Conservation (phyloP, 139 green algal species). For the Auxenochlorella protothecoides region DNA sequence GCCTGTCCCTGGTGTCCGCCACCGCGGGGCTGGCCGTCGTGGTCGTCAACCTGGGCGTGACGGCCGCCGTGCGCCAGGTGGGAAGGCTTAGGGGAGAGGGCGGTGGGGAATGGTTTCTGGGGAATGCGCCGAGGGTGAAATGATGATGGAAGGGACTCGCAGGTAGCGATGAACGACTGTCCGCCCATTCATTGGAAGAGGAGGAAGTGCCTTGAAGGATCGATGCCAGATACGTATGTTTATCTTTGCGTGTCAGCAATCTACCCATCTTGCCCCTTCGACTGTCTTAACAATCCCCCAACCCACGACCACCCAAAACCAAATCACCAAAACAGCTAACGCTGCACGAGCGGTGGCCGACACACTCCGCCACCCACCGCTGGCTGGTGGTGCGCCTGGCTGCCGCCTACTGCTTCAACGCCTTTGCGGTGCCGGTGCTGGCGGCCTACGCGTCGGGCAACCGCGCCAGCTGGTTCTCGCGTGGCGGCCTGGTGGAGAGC, state of each 20-base stretch:
- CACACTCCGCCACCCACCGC: slow-evolving; percentile 22
- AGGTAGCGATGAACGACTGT: too few species aligned
- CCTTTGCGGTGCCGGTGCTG: slow-evolving; percentile 27
- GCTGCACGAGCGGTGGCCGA: slow-evolving; percentile 37
- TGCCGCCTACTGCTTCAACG: slow-evolving; percentile 30
- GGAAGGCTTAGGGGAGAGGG: not conserved
- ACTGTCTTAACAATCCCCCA: too few species aligned
- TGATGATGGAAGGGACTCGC: too few species aligned
- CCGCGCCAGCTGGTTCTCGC: slow-evolving; percentile 23
- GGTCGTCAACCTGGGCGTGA: slow-evolving; percentile 24
- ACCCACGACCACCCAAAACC: too few species aligned
- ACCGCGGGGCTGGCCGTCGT: slow-evolving; percentile 22
- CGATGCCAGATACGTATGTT: not conserved
- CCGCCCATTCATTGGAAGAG: too few species aligned
- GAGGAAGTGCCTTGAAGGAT: too few species aligned
- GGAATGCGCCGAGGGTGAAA: too few species aligned
- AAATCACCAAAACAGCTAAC: slow-evolving; percentile 11
- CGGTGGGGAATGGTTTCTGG: too few species aligned
- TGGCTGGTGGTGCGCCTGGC: slow-evolving; percentile 25
- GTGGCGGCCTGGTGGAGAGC: slow-evolving; percentile 39
- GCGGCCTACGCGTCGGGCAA: slow-evolving; percentile 13
- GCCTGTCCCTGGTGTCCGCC: slow-evolving; percentile 7
- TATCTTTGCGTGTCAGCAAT: not conserved
- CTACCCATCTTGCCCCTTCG: too few species aligned
- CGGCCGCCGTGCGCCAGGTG: slow-evolving; percentile 14